Percentiles rank a stretch among this genome's conserved stretches.
Evolutionary conservation across 2,329 filamentous ascomycete species (phyloP).

Genomic region (Hymenoscyphus infarciens): DNA sequence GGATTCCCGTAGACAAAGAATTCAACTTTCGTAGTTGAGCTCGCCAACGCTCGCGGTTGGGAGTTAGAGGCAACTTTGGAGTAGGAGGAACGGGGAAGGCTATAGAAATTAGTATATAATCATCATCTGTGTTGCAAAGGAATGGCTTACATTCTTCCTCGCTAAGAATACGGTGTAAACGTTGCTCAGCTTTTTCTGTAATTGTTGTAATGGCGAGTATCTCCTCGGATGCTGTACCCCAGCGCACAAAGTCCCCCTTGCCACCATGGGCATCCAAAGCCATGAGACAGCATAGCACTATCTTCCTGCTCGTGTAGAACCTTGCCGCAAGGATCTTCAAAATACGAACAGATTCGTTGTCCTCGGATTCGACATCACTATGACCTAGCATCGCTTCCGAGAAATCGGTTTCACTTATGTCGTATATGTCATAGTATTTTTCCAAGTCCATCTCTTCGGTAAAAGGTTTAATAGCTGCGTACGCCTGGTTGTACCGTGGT

Average conservation of each 20-base stretch:
- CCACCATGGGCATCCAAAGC: slow-evolving; percentile 81
- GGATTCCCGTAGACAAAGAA: slow-evolving; percentile 83
- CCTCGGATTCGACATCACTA: slow-evolving; percentile 65
- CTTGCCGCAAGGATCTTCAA: slow-evolving; percentile 79
- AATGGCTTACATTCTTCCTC: slow-evolving; percentile 72
- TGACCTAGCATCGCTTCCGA: slow-evolving; percentile 65
- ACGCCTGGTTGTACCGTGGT: slow-evolving; percentile 67
- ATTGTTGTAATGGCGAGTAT: slow-evolving; percentile 62
- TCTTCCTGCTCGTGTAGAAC: slow-evolving; percentile 75
- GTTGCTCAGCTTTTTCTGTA: slow-evolving; percentile 60
- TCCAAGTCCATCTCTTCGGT: slow-evolving; percentile 79
- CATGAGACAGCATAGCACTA: slow-evolving; percentile 84
- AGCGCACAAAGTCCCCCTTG: slow-evolving; percentile 70
- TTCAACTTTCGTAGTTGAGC: slow-evolving; percentile 85
- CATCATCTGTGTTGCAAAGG: not conserved
- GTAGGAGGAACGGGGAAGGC: slow-evolving; percentile 53
- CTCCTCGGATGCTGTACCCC: slow-evolving; percentile 73
- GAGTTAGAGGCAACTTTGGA: slow-evolving; percentile 60
- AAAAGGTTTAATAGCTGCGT: slow-evolving; percentile 64
- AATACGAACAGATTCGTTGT: slow-evolving; percentile 71
- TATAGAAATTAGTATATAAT: slow-evolving; percentile 34
- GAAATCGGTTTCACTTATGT: slow-evolving; percentile 70
- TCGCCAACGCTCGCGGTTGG: slow-evolving; percentile 78
- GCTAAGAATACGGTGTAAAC: slow-evolving; percentile 64
- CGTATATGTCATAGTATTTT: slow-evolving; percentile 89